Conservation (phyloP, 805 yeast species). For the Metschnikowia chrysomelidarum region DNA sequence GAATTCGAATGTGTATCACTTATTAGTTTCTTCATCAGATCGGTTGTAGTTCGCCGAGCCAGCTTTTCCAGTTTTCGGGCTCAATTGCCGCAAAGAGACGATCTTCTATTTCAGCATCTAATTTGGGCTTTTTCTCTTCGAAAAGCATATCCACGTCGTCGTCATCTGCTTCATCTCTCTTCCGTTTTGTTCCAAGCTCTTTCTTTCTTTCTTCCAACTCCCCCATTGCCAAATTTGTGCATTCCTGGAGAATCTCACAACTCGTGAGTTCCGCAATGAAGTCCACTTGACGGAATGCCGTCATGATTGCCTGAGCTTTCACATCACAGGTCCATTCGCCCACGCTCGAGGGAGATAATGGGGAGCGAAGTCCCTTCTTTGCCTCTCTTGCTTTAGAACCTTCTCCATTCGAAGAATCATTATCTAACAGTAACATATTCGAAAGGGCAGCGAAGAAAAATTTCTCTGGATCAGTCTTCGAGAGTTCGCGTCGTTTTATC, state of each 20-base stretch:
- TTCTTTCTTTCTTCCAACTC: conserved; percentile 16
- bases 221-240: conserved; percentile 23
- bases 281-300: conserved; percentile 47
- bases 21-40: background rate
- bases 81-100: conserved; percentile 29
- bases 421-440: conserved; percentile 43
- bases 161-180: conserved; percentile 24
- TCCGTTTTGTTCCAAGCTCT: conserved; percentile 10
- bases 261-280: conserved; percentile 34
- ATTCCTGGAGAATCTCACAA: conserved; percentile 18
- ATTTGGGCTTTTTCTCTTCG: conserved; percentile 34
- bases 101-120: conserved; percentile 22
- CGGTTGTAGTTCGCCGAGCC: conserved; percentile 15
- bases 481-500: conserved; percentile 46
- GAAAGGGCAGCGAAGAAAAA: conserved; percentile 52
- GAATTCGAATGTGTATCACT: too few species aligned
- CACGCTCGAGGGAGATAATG: conserved; percentile 36
- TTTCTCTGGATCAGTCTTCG: conserved; percentile 43
- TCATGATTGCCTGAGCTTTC: conserved; percentile 43
- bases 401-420: conserved; percentile 28
- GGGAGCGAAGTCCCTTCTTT: conserved; percentile 24
- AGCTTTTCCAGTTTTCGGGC: conserved; percentile 35
- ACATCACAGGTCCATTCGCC: conserved; percentile 44
- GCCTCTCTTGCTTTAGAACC: conserved; percentile 5
- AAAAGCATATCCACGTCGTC: conserved; percentile 37